phyloP scores from a whole-genome alignment of 2,329 filamentous ascomycete species.

The Corinectria fuckeliana region DNA sequence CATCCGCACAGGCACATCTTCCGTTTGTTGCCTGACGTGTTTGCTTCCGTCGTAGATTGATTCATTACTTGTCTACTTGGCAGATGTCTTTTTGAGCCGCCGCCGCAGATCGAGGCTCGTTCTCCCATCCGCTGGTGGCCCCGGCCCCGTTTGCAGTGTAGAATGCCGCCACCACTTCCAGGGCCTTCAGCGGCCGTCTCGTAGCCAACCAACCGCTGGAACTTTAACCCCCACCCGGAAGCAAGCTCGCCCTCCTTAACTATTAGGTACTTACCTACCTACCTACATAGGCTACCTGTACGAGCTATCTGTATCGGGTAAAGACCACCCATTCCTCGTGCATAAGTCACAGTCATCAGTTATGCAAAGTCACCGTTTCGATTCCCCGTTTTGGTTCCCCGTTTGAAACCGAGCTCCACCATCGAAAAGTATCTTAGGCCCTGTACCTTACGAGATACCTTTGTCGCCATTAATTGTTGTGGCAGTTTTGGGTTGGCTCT shows the following conservation, averaged over 20 bases:
- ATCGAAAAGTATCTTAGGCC: too few relatives aligned
- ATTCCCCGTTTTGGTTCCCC: neutral
- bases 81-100: constrained; percentile 1
- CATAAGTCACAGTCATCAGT: too few relatives aligned
- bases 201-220: constrained; percentile 13
- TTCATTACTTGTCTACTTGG: neutral
- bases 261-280: too few relatives aligned
- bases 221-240: constrained; percentile 4
- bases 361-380: neutral
- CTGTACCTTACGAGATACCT: too few relatives aligned
- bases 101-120: neutral
- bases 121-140: constrained; percentile 1
- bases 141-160: constrained; percentile 13
- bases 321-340: neutral
- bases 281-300: too few relatives aligned
- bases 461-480: too few relatives aligned
- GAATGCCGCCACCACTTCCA: constrained; percentile 4
- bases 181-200: constrained; percentile 7
- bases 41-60: too few relatives aligned
- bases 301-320: neutral
- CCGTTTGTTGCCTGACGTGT: too few relatives aligned
- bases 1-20: constrained; percentile 5
- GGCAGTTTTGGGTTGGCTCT: too few relatives aligned
- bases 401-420: neutral
- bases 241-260: constrained; percentile 3